Conservation (phyloP, 2,329 filamentous ascomycete genomes). For the Pestalotiopsis sp. region DNA sequence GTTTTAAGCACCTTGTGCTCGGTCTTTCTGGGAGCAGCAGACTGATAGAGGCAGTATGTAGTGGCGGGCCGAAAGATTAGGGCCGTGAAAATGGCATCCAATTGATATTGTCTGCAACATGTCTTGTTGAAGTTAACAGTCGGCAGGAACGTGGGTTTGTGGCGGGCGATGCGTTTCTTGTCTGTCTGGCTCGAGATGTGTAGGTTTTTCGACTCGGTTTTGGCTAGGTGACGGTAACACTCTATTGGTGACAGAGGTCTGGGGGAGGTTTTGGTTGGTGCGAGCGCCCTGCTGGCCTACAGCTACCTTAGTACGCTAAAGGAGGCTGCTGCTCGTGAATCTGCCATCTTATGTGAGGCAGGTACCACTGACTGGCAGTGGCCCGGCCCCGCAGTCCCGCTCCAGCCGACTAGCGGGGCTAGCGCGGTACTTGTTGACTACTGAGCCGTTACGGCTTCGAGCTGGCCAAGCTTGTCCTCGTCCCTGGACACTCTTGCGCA, state of each 20-base stretch:
- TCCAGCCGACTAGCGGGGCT: not conserved
- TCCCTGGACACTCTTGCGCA: constrained; percentile 14
- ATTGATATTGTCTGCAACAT: too few species aligned
- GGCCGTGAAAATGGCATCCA: too few species aligned
- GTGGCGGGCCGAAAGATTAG: not conserved
- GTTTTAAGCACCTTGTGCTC: not conserved
- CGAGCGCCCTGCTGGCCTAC: too few species aligned
- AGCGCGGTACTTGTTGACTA: constrained; percentile 2
- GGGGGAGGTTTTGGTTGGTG: too few species aligned
- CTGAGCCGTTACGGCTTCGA: not conserved
- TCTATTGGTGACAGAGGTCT: too few species aligned
- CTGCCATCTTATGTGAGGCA: constrained; percentile 17
- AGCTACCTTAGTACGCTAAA: too few species aligned
- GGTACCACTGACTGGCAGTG: not conserved
- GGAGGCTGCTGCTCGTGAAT: not conserved
- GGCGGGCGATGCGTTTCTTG: too few species aligned
- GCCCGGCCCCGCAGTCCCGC: constrained; percentile 11
- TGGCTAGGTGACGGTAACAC: too few species aligned
- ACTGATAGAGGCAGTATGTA: not conserved
- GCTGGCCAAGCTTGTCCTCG: constrained; percentile 6
- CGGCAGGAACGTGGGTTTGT: too few species aligned
- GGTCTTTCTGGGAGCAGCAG: not conserved
- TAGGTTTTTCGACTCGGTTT: too few species aligned
- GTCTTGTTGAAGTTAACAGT: too few species aligned
- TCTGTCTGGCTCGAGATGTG: too few species aligned